Evolutionary conservation across 1,139 yeast species (phyloP).

Genomic region (Yamadazyma jaroonii): DNA sequence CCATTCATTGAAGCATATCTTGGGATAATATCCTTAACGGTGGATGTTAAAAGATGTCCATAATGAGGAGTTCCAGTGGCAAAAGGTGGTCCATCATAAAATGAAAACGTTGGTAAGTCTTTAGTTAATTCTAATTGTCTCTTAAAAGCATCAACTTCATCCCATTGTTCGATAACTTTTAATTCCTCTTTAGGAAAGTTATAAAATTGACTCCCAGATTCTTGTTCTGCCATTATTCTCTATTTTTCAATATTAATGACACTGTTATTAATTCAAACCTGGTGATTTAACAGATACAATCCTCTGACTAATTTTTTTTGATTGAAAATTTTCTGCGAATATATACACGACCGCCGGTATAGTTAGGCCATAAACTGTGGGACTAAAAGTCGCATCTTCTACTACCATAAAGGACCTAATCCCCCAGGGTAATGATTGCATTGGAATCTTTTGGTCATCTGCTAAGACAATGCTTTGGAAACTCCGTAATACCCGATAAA

Average conservation of each 20-base stretch:
- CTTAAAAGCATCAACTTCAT: slow-evolving; percentile 88
- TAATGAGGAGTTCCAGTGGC: slow-evolving; percentile 99
- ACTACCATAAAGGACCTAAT: no score
- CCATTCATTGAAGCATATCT: slow-evolving; percentile 98
- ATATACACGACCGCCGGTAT: no score
- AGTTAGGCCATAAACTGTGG: no score
- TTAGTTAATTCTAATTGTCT: slow-evolving; percentile 79
- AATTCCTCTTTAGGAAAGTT: slow-evolving; percentile 90
- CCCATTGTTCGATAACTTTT: slow-evolving; percentile 76
- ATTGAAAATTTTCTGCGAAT: no score
- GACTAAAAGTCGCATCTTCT: no score
- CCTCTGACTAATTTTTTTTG: no score
- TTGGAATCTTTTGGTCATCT: slow-evolving; percentile 11
- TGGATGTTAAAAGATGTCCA: slow-evolving; percentile 95
- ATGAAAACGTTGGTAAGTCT: slow-evolving; percentile 84
- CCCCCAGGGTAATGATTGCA: no score
- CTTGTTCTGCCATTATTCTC: slow-evolving; percentile 29
- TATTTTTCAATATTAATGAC: no score
- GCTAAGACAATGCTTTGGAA: slow-evolving; percentile 14
- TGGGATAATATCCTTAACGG: slow-evolving; percentile 95
- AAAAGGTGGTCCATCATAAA: slow-evolving; percentile 98
- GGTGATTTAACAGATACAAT: no score
- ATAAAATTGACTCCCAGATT: slow-evolving; percentile 29
- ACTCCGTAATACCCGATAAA: slow-evolving; percentile 13
- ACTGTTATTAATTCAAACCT: no score